Evolutionary conservation across 768 basidiomycete species (phyloP), one percentile per base, ranked within the genome.

Genomic region (Amanita exitialis): DNA sequence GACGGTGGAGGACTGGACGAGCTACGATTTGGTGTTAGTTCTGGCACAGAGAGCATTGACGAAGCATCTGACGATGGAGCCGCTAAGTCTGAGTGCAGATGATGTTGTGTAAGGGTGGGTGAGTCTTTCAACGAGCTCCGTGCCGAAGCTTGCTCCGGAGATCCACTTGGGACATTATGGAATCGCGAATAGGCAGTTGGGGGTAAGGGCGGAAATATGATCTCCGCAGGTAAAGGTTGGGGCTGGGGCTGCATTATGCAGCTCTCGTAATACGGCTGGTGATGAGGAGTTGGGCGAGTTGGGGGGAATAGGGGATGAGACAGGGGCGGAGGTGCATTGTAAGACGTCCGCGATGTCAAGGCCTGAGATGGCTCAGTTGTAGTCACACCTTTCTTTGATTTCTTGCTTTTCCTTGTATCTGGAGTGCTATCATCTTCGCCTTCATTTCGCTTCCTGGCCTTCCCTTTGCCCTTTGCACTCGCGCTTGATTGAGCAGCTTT

Each of bases 151-250:
- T 53, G 25, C 34, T 58, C 27, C 54, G 25, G 61, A 52, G 7
- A 67, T 53, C 27, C 35, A 7, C 35, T 48, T 23, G 55, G 65
- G 53, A 56, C 60, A 62, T 51, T 67, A 67, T 4, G 66, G 64
- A 49, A 41, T n/a, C 50, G 50, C 15, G 30, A 44, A 18, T 51
- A 51, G 15, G 69, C 64, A 10, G 65, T 66, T 4, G 79, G 67
- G 13, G 86, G 86, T 3, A 88, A 65, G 1, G 84, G 83, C 45
- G 86, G 86, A 63, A 88, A 88, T 30, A 88, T 78, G 27, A 86
- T 71, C 28, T 85, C 86, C 6, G 80, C 72, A 4, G 82, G 73
- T 4, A 74, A 46, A 16, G 61, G 60, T 43, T 67, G 67, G 9
- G 59, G 59, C 47, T 76, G 75, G 13, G 71, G 69, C 52, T 72